phyloP scores from a whole-genome alignment of 2,329 filamentous ascomycete species.

The Westerdykella sp. region DNA sequence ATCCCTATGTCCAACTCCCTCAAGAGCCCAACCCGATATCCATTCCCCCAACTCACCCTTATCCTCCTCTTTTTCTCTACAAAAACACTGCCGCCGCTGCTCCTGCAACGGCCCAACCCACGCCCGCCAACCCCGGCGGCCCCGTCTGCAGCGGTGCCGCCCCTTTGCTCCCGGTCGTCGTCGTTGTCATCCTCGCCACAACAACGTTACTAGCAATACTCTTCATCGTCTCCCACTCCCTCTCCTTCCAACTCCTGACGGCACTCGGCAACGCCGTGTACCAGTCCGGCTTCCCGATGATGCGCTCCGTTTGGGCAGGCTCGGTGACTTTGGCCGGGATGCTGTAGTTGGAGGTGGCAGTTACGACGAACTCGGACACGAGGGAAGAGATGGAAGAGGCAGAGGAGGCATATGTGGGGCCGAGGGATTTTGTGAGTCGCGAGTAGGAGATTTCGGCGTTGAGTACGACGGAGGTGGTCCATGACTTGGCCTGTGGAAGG shows the following conservation, averaged over 20 bases:
- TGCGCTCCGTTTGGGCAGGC: constrained; percentile 15
- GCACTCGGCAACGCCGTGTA: constrained; percentile 24
- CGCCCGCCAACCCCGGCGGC: neutral
- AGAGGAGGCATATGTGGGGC: constrained; percentile 22
- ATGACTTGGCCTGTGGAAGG: constrained; percentile 14
- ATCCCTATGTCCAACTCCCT: too few species aligned
- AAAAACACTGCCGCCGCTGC: neutral
- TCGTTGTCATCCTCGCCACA: neutral
- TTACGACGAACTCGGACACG: constrained; percentile 17
- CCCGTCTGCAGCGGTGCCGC: neutral
- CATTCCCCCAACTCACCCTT: too few species aligned
- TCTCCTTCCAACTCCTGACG: constrained; percentile 26
- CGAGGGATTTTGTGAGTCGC: constrained; percentile 16
- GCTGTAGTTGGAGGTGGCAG: constrained; percentile 15
- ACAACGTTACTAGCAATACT: constrained; percentile 5
- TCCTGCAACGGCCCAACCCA: neutral
- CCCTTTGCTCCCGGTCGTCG: neutral
- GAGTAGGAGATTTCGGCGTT: constrained; percentile 21
- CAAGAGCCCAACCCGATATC: too few species aligned
- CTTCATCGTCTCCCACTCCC: constrained; percentile 27
- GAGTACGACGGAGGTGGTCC: constrained; percentile 24
- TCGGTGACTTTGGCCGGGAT: constrained; percentile 24
- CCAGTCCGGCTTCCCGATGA: constrained; percentile 21
- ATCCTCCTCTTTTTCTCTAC: neutral
- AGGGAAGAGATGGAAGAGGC: constrained; percentile 21